phyloP scores from a whole-genome alignment of 225 moss, liverwort and hornwort species.

The Ulota crispa region DNA sequence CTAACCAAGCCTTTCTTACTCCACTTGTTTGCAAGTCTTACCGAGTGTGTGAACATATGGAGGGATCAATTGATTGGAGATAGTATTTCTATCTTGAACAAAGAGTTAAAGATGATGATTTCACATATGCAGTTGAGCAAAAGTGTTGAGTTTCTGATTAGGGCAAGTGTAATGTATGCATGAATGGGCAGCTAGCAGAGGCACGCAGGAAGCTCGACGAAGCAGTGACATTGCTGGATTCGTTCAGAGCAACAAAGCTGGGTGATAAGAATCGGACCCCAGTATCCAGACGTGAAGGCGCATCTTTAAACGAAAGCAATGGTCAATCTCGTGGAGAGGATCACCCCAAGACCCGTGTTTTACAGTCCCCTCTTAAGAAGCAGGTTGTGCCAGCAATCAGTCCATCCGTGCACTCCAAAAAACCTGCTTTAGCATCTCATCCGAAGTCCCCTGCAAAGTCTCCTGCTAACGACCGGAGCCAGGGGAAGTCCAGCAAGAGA shows the following conservation, averaged over 20 bases:
- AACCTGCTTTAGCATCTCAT: constrained; percentile 20
- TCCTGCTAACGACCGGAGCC: constrained; percentile 21
- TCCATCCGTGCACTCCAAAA: constrained; percentile 28
- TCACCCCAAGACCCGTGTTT: constrained; percentile 22
- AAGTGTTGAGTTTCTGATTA: constrained; percentile 14
- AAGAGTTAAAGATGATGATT: not conserved
- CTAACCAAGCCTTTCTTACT: not conserved
- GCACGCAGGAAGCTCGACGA: constrained; percentile 46
- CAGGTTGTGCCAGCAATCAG: constrained; percentile 9
- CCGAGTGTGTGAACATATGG: not conserved
- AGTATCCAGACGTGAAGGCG: constrained; percentile 28
- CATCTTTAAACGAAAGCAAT: constrained; percentile 7
- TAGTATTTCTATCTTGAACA: not conserved
- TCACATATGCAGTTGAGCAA: not conserved
- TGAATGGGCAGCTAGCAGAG: constrained; percentile 41
- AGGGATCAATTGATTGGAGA: not conserved
- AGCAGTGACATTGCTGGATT: constrained; percentile 40
- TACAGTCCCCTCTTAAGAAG: constrained; percentile 26
- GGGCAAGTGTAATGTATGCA: not conserved
- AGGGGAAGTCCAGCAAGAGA: constrained; percentile 41
- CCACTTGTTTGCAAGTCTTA: not conserved
- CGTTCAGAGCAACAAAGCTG: constrained; percentile 29
- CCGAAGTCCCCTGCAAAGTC: constrained; percentile 15
- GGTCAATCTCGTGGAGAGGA: constrained; percentile 20
- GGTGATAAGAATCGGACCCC: constrained; percentile 22